Evolutionary conservation across 768 basidiomycete species (phyloP).

Genomic region (Pleurotus tuoliensis): DNA sequence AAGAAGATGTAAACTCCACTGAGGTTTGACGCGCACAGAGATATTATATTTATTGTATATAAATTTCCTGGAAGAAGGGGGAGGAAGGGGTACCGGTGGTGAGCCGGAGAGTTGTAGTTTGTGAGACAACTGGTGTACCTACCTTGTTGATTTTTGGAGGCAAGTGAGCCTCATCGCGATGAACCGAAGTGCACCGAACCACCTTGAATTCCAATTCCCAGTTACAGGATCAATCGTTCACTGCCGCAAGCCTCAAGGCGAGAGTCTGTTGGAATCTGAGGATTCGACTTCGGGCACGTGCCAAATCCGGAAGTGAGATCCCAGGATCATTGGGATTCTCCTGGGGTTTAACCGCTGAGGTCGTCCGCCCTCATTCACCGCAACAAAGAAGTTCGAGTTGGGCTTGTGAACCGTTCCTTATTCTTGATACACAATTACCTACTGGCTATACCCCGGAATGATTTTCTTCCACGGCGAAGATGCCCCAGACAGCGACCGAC

Average conservation of each 20-base stretch:
- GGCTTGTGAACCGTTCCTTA: not conserved
- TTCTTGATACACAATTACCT: not conserved
- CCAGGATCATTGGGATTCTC: not conserved
- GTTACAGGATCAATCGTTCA: not conserved
- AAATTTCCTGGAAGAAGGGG: too few relatives aligned
- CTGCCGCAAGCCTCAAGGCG: not conserved
- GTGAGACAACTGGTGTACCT: too few relatives aligned
- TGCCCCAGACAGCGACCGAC: not conserved
- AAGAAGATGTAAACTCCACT: slow-evolving; percentile 13
- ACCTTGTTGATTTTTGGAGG: not conserved
- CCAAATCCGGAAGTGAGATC: not conserved
- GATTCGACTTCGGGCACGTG: not conserved
- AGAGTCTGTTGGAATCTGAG: not conserved
- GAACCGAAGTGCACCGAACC: slow-evolving; percentile 7
- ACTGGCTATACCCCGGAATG: not conserved
- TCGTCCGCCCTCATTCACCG: not conserved
- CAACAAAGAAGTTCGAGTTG: not conserved
- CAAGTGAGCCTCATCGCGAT: not conserved
- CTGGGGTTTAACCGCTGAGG: not conserved
- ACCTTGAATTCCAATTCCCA: not conserved
- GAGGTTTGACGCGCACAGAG: not conserved
- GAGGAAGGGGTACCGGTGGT: too few relatives aligned
- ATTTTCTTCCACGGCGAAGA: not conserved
- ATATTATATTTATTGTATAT: not conserved
- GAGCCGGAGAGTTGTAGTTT: too few relatives aligned